Percentiles rank a stretch among this genome's conserved stretches.
Evolutionary conservation across 306 rosid genomes (phyloP).

Genomic region (Bauhinia variegata): DNA sequence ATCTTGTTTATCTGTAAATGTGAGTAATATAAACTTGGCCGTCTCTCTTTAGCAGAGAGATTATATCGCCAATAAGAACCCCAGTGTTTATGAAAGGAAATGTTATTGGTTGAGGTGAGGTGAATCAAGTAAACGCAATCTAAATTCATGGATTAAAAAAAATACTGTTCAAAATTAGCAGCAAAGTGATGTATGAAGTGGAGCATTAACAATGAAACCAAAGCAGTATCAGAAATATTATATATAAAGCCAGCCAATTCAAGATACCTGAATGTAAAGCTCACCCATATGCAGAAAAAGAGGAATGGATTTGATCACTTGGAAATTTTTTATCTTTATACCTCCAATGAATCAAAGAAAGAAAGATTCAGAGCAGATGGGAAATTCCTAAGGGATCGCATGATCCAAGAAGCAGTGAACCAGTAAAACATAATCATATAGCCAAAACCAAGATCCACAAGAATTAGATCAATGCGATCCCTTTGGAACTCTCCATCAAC

Average conservation of each 20-base stretch:
- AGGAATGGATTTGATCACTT: slow-evolving; percentile 4
- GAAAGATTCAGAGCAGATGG: slow-evolving; percentile 45
- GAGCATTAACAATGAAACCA: not conserved
- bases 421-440: too few species aligned
- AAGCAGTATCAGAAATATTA: slow-evolving; percentile 1
- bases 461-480: slow-evolving; percentile 88
- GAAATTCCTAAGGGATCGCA: slow-evolving; percentile 78
- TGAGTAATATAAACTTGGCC: too few species aligned
- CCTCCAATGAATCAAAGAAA: slow-evolving; percentile 3
- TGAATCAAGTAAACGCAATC: too few species aligned
- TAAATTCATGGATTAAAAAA: too few species aligned
- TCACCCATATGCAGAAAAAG: not conserved
- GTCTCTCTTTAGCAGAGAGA: too few species aligned
- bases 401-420: slow-evolving; percentile 52
- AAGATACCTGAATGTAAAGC: not conserved
- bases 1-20: too few species aligned
- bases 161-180: too few species aligned
- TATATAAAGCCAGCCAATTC: not conserved
- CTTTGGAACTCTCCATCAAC: slow-evolving; percentile 86
- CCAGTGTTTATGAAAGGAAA: too few species aligned
- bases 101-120: too few species aligned
- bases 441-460: not conserved
- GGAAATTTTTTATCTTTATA: not conserved
- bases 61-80: too few species aligned
- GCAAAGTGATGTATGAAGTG: not conserved